Base-by-base conservation (phyloP, 2,329 filamentous ascomycete genomes). In the Apiospora marii region DNA sequence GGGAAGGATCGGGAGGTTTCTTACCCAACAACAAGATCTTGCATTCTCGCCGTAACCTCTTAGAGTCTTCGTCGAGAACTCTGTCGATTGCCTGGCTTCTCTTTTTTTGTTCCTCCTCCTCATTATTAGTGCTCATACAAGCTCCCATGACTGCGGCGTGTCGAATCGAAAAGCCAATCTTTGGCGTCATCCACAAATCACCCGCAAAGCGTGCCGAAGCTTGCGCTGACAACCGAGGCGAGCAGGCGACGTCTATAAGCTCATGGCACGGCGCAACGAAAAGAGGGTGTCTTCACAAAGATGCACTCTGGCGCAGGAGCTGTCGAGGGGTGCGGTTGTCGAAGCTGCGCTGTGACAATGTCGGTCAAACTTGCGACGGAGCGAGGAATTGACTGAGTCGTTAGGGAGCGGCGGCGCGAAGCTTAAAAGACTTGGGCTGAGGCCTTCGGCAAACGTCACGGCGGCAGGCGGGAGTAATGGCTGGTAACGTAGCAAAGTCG, bases 71-170 rank as follows among this genome's bases (percentile, higher is more conserved):
- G 83, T 98, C 96, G 74, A 99, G 88, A 79, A 91, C 92, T 84
- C 93, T 93, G 85, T 99, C 96, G 81, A 99, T 99, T 83, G 93
- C 93, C 85, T 98, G 95, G 84, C 95, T 98, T 84, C 93, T 92
- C 88, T 98, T 98, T 90, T 96, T 98, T 88, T 95, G 92, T 82
- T 98, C 95, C 82, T 89, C 91, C 86, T 97, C 94, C 82, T 95
- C 95, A 82, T 92, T 92, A 82, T 90, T 93, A 77, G 92, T 92
- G 85, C 94, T 98, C 90, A 97, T 94, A 87, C 96, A 99, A 79
- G 90, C 90, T 84, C 96, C 96, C 96, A 99, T 99, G 79, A 81
- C 89, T 44, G 64, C 48, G 13, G 68, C 30, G 46, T 70, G 49
- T 22, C 34, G 48, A 27, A 27, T 53, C 48, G 68, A 61, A 51